phyloP scores from a whole-genome alignment of 2,329 filamentous ascomycete species.

The Kalmusia sp. region DNA sequence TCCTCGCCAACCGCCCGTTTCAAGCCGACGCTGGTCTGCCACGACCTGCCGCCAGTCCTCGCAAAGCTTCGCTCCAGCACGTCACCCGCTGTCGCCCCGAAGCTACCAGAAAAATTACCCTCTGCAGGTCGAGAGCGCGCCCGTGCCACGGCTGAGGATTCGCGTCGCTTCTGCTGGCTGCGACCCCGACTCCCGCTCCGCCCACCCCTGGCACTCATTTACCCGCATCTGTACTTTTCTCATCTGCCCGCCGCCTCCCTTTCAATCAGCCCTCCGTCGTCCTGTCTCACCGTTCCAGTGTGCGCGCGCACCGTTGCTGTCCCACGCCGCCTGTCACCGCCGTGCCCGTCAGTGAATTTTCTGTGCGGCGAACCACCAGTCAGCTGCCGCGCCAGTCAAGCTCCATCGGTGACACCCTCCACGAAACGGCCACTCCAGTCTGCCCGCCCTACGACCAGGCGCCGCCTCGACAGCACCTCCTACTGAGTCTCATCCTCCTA shows the following conservation, averaged over 20 bases:
- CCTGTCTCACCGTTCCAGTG: conserved; percentile 17
- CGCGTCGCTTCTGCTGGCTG: conserved; percentile 15
- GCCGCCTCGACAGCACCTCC: conserved; percentile 19
- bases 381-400: conserved; percentile 28
- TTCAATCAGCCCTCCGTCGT: conserved; percentile 15
- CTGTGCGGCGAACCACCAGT: conserved; percentile 27
- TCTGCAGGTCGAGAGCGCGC: conserved; percentile 8
- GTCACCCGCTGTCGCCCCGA: conserved; percentile 24
- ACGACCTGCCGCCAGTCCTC: conserved; percentile 15
- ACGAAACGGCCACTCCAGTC: conserved; percentile 18
- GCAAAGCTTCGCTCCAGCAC: conserved; percentile 12
- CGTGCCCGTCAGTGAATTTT: conserved; percentile 22
- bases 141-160: conserved; percentile 19
- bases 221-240: conserved; percentile 30
- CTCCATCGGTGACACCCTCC: conserved; percentile 20
- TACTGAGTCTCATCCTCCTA: conserved; percentile 27
- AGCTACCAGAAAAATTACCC: neutral
- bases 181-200: conserved; percentile 34
- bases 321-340: conserved; percentile 32
- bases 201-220: conserved; percentile 39
- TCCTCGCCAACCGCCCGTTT: conserved; percentile 42
- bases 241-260: conserved; percentile 29
- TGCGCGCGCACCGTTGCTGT: conserved; percentile 31
- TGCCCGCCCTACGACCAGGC: conserved; percentile 5
- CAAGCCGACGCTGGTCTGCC: conserved; percentile 24